phyloP scores from a whole-genome alignment of 805 yeast genomes.

The Suhomyces faveliae region DNA sequence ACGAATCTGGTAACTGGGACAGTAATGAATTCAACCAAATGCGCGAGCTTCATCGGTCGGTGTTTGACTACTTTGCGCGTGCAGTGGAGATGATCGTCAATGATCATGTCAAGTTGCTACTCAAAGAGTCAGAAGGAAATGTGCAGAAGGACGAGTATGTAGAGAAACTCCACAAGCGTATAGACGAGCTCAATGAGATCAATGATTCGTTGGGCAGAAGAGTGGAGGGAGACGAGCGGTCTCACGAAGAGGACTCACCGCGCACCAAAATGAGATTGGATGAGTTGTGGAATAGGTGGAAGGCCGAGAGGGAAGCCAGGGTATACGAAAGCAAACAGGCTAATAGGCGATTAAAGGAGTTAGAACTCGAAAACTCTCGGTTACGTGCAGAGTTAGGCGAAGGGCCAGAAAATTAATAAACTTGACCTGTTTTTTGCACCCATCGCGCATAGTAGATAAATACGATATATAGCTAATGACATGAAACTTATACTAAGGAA shows the following conservation, averaged over 20 bases:
- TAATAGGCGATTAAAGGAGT: constrained; percentile 45
- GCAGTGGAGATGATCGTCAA: constrained; percentile 59
- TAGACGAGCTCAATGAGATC: constrained; percentile 24
- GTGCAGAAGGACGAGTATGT: constrained; percentile 21
- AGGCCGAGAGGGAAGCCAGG: constrained; percentile 68
- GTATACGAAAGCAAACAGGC: constrained; percentile 60
- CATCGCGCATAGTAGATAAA: neutral
- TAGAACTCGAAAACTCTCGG: constrained; percentile 54
- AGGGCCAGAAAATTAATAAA: neutral
- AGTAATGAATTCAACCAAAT: constrained; percentile 20
- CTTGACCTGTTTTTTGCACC: neutral
- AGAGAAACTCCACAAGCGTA: constrained; percentile 21
- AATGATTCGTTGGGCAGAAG: constrained; percentile 21
- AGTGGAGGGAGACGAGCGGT: constrained; percentile 9
- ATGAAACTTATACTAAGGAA: too few relatives aligned
- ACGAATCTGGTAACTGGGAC: constrained; percentile 11
- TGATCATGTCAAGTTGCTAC: constrained; percentile 48
- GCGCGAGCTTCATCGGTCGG: constrained; percentile 42
- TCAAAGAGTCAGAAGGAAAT: constrained; percentile 32
- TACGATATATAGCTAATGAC: too few relatives aligned
- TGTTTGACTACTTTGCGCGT: constrained; percentile 55
- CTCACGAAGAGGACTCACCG: constrained; percentile 18
- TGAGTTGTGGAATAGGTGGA: constrained; percentile 64
- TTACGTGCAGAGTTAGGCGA: constrained; percentile 23
- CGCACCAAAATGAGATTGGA: constrained; percentile 52